Base-by-base conservation (phyloP, 1,284 basidiomycete genomes). In the Tilletia caries region DNA sequence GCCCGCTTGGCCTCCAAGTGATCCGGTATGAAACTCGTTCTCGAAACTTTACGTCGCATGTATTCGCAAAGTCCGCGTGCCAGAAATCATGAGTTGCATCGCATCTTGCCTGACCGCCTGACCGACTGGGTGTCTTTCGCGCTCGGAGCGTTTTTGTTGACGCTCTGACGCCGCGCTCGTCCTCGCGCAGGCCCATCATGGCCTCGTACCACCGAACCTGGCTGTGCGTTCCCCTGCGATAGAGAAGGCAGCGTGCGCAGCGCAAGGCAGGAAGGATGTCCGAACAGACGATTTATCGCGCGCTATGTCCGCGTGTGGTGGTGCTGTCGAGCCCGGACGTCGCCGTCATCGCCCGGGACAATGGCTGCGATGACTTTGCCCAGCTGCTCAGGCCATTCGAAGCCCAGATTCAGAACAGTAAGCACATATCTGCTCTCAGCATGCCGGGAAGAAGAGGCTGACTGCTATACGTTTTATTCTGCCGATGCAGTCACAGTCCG, bases 381-480 rank as follows among this genome's bases (percentile, higher is more conserved):
- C 73, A 74, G 0, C 70, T 82, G 15, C 64, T 82, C n/a, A 71
- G 77, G 10, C 79, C 81, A 0, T 82, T 80, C 66, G 77, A 82
- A 50, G 70, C 54, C 13, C 71, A 71, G 2, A 70, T 77, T 6
- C 68, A 73, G 34, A 69, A 71, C 6, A 70, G 70, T 72, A 43
- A 72, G 72, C 60, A 15, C 37, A 25, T 70, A 2, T 44, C 46
- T 52, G 15, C 18, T 15, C 37, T 41, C 37, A 41, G 37, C 10
- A 6, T 41, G 8, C 37, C 37, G 37, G 37, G 18, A 18, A 12
- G 6, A 15, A 29, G 43, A 25, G 23, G 29, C 20, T 29, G 13
- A 48, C 8, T 15, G 8, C 10, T 10, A 41, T 41, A 15, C 37
- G 37, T 41, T 41, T 1, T 41, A 10, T 15, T 41, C 37, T 41